Percentiles rank a stretch among this genome's conserved stretches.
phyloP scores from a whole-genome alignment of 306 rosid species.

The apple (Malus domestica) region DNA sequence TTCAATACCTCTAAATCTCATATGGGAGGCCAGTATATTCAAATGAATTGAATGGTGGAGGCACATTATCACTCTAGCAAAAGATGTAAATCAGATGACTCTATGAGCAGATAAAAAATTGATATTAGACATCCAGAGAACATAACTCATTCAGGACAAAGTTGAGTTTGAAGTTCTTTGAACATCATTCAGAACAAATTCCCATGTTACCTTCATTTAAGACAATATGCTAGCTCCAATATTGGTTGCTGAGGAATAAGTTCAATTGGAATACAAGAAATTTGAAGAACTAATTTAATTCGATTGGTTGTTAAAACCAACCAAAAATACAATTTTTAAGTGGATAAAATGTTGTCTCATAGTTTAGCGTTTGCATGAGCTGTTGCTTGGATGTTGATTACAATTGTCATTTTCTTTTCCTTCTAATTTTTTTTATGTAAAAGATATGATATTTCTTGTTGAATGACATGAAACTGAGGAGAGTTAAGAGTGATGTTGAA shows the following conservation, averaged over 20 bases:
- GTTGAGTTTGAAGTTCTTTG: no score
- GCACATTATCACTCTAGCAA: no score
- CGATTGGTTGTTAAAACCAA: background rate
- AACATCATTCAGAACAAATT: no score
- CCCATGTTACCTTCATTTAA: no score
- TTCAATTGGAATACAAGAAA: background rate
- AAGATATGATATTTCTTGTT: background rate
- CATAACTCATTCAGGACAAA: background rate
- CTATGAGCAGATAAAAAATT: background rate
- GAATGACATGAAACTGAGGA: background rate
- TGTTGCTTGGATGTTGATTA: background rate
- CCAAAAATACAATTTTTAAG: background rate
- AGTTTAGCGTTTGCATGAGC: background rate
- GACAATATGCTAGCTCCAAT: background rate
- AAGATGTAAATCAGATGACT: background rate
- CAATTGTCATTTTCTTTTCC: background rate
- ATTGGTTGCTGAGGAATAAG: background rate
- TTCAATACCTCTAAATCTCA: no score
- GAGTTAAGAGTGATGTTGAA: background rate
- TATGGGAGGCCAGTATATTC: no score
- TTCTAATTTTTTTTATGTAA: background rate
- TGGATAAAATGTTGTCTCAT: background rate
- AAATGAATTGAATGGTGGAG: no score
- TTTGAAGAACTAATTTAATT: background rate
- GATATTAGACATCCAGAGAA: background rate